Percentiles rank a stretch among this genome's conserved stretches.
phyloP scores from a whole-genome alignment of 257 asterid species.

The Nicotiana otophora region DNA sequence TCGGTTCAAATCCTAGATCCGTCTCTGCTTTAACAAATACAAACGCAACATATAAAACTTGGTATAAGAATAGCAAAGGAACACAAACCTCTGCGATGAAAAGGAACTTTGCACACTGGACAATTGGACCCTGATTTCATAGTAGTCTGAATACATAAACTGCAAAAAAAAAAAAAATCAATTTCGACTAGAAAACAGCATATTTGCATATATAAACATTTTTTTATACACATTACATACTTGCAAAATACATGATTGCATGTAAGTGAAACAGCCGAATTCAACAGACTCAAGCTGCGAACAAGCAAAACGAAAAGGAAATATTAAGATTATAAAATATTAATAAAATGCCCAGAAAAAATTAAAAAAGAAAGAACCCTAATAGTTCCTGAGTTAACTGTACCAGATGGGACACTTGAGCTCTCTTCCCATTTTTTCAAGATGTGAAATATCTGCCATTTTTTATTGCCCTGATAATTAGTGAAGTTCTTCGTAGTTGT shows the following conservation, averaged over 20 bases:
- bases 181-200: neutral
- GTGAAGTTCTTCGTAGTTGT: neutral
- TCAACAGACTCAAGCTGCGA: constrained; percentile 77
- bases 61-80: neutral
- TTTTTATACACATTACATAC: constrained; percentile 35
- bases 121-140: constrained; percentile 74
- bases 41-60: neutral
- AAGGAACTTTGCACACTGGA: constrained; percentile 94
- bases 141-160: constrained; percentile 67
- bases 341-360: neutral
- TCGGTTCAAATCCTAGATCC: too few species aligned
- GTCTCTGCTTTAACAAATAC: neutral
- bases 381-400: neutral
- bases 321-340: neutral
- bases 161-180: constrained; percentile 19
- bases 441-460: constrained; percentile 75
- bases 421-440: constrained; percentile 93
- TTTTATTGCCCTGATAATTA: neutral
- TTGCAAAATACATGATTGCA: constrained; percentile 96
- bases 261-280: constrained; percentile 72
- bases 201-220: neutral
- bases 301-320: neutral
- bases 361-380: neutral
- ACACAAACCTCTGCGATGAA: constrained; percentile 68
- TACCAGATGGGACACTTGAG: constrained; percentile 98